Evolutionary conservation across 768 basidiomycete genomes (phyloP), one percentile per base, ranked within the genome.

Genomic region (Amylocystis lapponica): DNA sequence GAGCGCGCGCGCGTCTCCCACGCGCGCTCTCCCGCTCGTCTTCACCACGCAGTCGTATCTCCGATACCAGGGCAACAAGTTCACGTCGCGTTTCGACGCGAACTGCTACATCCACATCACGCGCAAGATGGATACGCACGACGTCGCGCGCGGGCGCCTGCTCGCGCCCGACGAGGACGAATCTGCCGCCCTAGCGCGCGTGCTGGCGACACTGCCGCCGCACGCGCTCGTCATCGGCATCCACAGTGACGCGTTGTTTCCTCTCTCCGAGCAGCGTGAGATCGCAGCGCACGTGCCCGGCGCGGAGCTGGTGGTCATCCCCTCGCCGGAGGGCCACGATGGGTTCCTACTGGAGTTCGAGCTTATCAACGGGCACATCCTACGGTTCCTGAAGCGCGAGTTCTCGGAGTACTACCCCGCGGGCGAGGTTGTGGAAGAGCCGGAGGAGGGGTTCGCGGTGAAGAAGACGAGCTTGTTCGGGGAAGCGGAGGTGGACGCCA

Each of bases 21-120:
- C 46, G 43, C 38, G 65, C 0, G 68, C 65, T 33, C 68, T 73
- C 0, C 71, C 75, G 9, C 34, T 55, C 9, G 73, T 94, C 39
- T 99, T 97, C 70, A 86, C 86, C 0, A 95, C 94, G 0, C 95
- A 99, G 57, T 90, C 88, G 7, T 99, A 99, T 62, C 78, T 99
- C 32, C 84, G 96, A 37, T 97, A 99, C 55, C 96, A 99, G 65
- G 95, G 96, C 32, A 88, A 92, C 63, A 99, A 98, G 66, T 99
- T 99, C 64, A 90, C 82, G 16, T 73, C 84, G 14, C 83, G 96
- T 2, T 99, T 97, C 66, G 96, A 99, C 62, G 96, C 95, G 36
- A 99, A 99, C 65, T 99, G 96, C 63, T 99, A 97, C 64, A 84
- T 88, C 52, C 83, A 86, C 64, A 81, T 81, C 56, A 92, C 90